Percentiles rank a stretch among this genome's conserved stretches.
phyloP scores from a whole-genome alignment of 2,329 filamentous ascomycete species.

The Colletotrichum euphorbiae region DNA sequence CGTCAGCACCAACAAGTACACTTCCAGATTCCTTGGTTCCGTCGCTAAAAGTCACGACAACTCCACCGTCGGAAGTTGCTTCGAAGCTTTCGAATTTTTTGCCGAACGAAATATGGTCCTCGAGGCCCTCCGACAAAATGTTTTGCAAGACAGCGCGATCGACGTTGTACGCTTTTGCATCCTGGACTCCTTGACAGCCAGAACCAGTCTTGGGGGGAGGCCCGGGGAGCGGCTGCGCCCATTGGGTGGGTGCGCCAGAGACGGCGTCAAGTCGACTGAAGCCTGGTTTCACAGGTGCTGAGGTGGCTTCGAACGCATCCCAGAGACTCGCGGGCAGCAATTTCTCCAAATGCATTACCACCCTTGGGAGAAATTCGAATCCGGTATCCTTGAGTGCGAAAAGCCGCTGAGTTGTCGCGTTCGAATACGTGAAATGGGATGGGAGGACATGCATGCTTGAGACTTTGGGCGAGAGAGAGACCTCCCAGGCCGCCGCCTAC shows the following conservation, averaged over 20 bases:
- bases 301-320: slow-evolving; percentile 17
- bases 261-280: not conserved
- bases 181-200: slow-evolving; percentile 1
- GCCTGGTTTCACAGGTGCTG: not conserved
- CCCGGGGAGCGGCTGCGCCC: not conserved
- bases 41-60: slow-evolving; percentile 49
- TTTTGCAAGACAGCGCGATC: slow-evolving; percentile 50
- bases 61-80: slow-evolving; percentile 25
- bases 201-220: not conserved
- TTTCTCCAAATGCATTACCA: not conserved
- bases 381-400: slow-evolving; percentile 72
- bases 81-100: slow-evolving; percentile 45
- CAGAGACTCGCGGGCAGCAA: slow-evolving; percentile 21
- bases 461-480: not conserved
- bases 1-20: slow-evolving; percentile 55
- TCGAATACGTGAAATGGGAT: slow-evolving; percentile 65
- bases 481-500: not conserved
- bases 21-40: slow-evolving; percentile 46
- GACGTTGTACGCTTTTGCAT: slow-evolving; percentile 42
- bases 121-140: not conserved
- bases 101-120: slow-evolving; percentile 43
- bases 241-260: not conserved
- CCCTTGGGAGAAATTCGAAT: slow-evolving; percentile 64
- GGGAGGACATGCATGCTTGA: not conserved
- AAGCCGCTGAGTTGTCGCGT: slow-evolving; percentile 60